Percentiles rank a stretch among this genome's conserved stretches.
Conservation (phyloP, 441 rosid genomes). For the Arabidopsis lyrata region DNA sequence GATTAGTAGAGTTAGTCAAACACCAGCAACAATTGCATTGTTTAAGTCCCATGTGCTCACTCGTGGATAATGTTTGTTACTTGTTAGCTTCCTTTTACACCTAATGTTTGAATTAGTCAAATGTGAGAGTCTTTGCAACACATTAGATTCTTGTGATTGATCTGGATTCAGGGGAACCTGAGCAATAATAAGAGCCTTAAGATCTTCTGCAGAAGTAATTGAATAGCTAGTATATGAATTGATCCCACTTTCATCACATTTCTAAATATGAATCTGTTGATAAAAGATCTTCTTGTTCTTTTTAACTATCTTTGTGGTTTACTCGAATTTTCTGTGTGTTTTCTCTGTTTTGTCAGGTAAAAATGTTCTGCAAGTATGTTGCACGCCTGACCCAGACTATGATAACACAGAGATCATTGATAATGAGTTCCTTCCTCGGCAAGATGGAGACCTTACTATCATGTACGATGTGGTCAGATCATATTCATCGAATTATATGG, state of each 20-base stretch:
- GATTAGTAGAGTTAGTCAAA: conserved; percentile 34
- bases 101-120: conserved; percentile 39
- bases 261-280: background rate
- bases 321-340: conserved; percentile 14
- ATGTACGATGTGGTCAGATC: conserved; percentile 91
- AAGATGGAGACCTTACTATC: conserved; percentile 84
- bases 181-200: conserved; percentile 18
- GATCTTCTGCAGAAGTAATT: background rate
- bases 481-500: conserved; percentile 76
- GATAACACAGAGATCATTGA: conserved; percentile 62
- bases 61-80: conserved; percentile 11
- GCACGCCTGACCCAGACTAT: conserved; percentile 59
- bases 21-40: conserved; percentile 16
- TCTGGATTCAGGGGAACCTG: background rate
- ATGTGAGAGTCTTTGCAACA: background rate
- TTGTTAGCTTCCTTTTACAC: conserved; percentile 20
- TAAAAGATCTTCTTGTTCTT: conserved; percentile 1
- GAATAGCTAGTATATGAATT: background rate
- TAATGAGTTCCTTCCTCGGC: conserved; percentile 70
- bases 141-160: conserved; percentile 12
- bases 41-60: conserved; percentile 37
- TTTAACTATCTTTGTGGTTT: conserved; percentile 21
- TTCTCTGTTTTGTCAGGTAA: conserved; percentile 52
- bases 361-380: conserved; percentile 70
- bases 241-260: background rate